Base-by-base conservation (phyloP, 163 green algal genomes). In the Chlorella variabilis region DNA sequence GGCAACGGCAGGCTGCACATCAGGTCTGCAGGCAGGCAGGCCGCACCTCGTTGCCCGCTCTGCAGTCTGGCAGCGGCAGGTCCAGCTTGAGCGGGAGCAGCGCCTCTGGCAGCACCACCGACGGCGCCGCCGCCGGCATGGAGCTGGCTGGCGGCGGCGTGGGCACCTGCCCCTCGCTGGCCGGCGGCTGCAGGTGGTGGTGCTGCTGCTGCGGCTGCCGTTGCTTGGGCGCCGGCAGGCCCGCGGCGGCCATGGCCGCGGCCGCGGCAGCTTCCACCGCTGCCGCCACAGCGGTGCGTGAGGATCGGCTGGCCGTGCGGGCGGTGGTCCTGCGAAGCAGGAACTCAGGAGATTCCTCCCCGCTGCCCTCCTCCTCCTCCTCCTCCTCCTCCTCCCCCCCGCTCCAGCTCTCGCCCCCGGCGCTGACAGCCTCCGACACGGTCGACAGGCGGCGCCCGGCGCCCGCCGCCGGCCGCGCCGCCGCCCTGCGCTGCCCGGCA, bases 71-170 rank as follows among this genome's bases (percentile, higher is more conserved):
- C 3, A 36, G 34, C 4, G 73, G 73, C 3, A 54, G 73, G 0
- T 59, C 73, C 27, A 80, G 38, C n/a, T 69, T 56, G 25, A 80
- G 73, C 1, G 73, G 73, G 27, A 80, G 73, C 73, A 80, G 56
- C 36, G 38, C 59, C 15, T 56, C 33, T 4, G 73, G 73, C 56
- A 80, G 73, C 56, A 79, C 71, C 9, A 70, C 18, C 18, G 27
- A 21, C 29, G 59, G 51, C 36, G 59, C 59, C 59, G 42, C 51
- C 18, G 34, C 33, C 9, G 56, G 34, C 34, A 29, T 39, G 49
- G 31, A 29, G 34, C n/a, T 25, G 25, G 34, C 11, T 17, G 71
- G 33, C 0, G 71, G 11, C 11, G 68, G 42, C 2, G 54, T 69
- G 17, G 56, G 51, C 25, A 69, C 73, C 38, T 80, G 56, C n/a